Evolutionary conservation across 2,329 filamentous ascomycete genomes (phyloP).

Genomic region (Tolypocladium ophioglossoides): DNA sequence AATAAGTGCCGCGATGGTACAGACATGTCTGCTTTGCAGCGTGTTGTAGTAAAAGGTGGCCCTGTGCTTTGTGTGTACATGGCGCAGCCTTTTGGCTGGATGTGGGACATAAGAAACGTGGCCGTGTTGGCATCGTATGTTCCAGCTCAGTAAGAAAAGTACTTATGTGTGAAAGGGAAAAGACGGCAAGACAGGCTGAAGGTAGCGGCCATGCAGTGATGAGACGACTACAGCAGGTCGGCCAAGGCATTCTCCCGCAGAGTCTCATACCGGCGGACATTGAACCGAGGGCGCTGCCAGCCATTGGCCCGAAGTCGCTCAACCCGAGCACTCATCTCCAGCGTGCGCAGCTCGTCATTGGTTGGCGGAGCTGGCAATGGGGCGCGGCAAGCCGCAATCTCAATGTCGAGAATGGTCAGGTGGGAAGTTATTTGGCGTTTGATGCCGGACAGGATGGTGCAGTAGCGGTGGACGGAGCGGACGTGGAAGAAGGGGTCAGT

Average conservation of each 20-base stretch:
- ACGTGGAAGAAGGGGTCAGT: constrained; percentile 28
- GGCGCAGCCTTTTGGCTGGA: not conserved
- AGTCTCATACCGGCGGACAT: constrained; percentile 40
- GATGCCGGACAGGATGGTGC: constrained; percentile 35
- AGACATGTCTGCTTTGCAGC: not conserved
- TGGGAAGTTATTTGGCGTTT: constrained; percentile 39
- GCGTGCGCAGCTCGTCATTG: constrained; percentile 23
- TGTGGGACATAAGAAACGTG: not conserved
- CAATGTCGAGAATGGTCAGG: constrained; percentile 31
- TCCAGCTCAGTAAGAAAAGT: not conserved
- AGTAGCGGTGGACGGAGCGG: constrained; percentile 37
- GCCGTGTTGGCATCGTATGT: not conserved
- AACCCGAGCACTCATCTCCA: constrained; percentile 40
- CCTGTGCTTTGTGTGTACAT: not conserved
- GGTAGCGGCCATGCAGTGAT: not conserved
- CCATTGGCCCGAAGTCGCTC: constrained; percentile 42
- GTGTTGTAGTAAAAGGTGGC: not conserved
- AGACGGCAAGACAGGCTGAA: not conserved
- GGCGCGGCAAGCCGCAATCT: constrained; percentile 19
- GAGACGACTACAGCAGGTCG: constrained; percentile 26
- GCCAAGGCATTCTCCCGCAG: constrained; percentile 40
- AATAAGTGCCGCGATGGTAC: not conserved
- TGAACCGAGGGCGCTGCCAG: constrained; percentile 46
- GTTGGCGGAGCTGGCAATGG: constrained; percentile 8
- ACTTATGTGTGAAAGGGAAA: not conserved